phyloP scores from a whole-genome alignment of 106 monocot species.

The Acanthochlamys bracteata region DNA sequence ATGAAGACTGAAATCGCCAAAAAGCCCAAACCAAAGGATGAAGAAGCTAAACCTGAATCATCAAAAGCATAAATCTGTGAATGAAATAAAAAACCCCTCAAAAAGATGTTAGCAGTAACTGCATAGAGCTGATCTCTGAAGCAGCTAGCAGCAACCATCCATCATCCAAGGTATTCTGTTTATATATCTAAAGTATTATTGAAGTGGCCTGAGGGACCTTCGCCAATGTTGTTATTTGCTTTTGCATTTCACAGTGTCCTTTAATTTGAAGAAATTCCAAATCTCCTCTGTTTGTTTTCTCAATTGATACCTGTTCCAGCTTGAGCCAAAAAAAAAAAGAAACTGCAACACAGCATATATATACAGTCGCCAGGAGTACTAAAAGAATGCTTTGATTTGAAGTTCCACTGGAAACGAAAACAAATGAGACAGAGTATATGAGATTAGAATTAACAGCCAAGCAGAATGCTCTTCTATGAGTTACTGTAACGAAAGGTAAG shows the following conservation, averaged over 20 bases:
- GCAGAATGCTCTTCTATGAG: too few species aligned
- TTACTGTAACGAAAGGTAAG: too few species aligned
- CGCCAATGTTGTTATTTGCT: slow-evolving; percentile 2
- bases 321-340: slow-evolving; percentile 57
- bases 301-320: slow-evolving; percentile 58
- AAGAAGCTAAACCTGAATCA: slow-evolving; percentile 15
- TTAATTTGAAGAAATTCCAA: slow-evolving; percentile 31
- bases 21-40: slow-evolving; percentile 13
- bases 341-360: slow-evolving; percentile 22
- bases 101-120: neutral
- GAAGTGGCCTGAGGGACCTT: neutral
- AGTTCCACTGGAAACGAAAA: neutral
- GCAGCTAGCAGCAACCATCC: neutral
- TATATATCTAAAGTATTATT: neutral
- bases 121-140: neutral
- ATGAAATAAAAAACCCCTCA: too few species aligned
- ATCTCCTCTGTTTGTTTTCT: slow-evolving; percentile 77
- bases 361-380: neutral
- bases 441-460: too few species aligned
- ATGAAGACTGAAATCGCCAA: slow-evolving; percentile 28
- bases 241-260: slow-evolving; percentile 16
- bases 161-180: neutral
- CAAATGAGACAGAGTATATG: neutral
- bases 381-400: neutral
- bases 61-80: neutral